These are phyloP conservation scores for Apiotrichum sp. DNA, from an alignment of 1,284 basidiomycete genomes.

Conservation along the genomic window DNA sequence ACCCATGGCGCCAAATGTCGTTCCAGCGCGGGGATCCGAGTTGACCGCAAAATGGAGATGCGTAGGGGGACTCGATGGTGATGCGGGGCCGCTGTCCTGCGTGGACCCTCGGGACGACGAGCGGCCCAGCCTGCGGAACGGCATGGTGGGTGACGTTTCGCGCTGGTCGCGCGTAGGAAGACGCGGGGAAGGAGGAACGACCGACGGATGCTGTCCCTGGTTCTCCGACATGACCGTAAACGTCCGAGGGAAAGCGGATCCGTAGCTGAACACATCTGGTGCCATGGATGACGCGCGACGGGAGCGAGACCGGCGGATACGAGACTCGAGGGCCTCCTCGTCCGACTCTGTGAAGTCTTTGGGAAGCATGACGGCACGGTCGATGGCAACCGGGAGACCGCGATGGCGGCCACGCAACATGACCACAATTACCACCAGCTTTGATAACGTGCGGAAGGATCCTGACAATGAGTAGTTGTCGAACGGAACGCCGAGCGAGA, in stretches of 20 bases:
- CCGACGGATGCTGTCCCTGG: not conserved
- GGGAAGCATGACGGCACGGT: constrained; percentile 47
- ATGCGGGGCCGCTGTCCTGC: no score
- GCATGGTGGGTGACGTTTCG: not conserved
- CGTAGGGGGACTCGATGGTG: not conserved
- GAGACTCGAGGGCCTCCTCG: constrained; percentile 35
- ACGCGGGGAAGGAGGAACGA: not conserved
- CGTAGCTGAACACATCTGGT: constrained; percentile 2
- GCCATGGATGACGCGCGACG: constrained; percentile 5
- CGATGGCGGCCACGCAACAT: constrained; percentile 43
- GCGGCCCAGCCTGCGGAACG: not conserved
- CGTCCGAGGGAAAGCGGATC: constrained; percentile 6
- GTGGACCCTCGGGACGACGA: not conserved
- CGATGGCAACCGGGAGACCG: constrained; percentile 42
- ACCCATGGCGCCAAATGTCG: not conserved
- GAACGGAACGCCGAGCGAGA: constrained; percentile 67
- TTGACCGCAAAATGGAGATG: not conserved
- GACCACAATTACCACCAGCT: constrained; percentile 38
- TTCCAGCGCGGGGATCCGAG: not conserved
- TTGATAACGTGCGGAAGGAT: constrained; percentile 34
- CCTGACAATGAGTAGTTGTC: constrained; percentile 44
- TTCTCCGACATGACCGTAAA: constrained; percentile 4
- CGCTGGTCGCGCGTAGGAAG: not conserved
- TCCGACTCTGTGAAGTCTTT: constrained; percentile 41
- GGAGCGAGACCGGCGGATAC: constrained; percentile 13